Evolutionary conservation across 441 rosid genomes (phyloP).

Genomic region (Geranium incanum): DNA sequence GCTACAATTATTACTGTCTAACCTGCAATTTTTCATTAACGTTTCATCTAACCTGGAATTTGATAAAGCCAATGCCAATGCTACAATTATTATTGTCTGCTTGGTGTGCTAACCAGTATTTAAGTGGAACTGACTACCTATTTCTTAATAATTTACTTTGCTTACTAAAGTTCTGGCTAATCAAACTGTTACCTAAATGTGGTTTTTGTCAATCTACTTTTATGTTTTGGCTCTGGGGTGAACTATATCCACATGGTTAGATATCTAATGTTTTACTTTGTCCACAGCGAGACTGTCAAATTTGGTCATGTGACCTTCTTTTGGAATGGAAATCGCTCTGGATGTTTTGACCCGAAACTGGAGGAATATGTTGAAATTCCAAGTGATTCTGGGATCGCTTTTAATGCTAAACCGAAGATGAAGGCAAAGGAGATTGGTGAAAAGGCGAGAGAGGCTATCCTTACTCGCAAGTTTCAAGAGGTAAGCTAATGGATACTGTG

Average conservation of each 20-base stretch:
- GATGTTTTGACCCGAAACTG: slow-evolving; percentile 60
- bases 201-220: not conserved
- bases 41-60: not conserved
- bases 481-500: not conserved
- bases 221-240: not conserved
- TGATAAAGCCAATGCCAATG: not conserved
- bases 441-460: slow-evolving; percentile 86
- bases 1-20: too few species aligned
- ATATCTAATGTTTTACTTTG: not conserved
- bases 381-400: slow-evolving; percentile 85
- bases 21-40: not conserved
- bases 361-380: slow-evolving; percentile 90
- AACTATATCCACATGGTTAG: not conserved
- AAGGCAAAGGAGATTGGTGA: slow-evolving; percentile 84
- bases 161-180: not conserved
- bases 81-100: not conserved
- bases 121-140: not conserved
- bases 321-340: slow-evolving; percentile 99
- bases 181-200: not conserved
- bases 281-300: slow-evolving; percentile 90
- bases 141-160: not conserved
- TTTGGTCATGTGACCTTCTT: slow-evolving; percentile 99
- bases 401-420: slow-evolving; percentile 88
- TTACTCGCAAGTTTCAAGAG: slow-evolving; percentile 78
- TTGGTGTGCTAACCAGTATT: not conserved